Percentiles rank a stretch among this genome's conserved stretches.
phyloP scores from a whole-genome alignment of 805 yeast genomes.

The Kodamaea sagamina region DNA sequence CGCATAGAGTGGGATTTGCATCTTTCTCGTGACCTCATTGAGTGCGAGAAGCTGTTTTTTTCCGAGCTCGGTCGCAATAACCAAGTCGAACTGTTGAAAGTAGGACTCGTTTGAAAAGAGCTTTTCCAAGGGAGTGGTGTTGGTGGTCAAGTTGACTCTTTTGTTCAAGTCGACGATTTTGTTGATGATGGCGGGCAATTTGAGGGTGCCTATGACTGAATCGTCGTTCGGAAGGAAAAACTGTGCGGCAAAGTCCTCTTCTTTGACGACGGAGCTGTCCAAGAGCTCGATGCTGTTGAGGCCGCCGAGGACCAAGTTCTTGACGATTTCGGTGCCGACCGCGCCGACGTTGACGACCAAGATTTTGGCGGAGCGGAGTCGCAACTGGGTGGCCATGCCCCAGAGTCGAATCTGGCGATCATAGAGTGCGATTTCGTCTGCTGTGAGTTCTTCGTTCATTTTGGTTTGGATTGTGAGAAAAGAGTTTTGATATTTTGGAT shows the following conservation, averaged over 20 bases:
- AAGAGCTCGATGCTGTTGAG: slow-evolving; percentile 73
- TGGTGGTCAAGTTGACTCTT: slow-evolving; percentile 61
- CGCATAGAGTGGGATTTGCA: slow-evolving; percentile 65
- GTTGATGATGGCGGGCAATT: slow-evolving; percentile 54
- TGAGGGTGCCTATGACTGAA: slow-evolving; percentile 54
- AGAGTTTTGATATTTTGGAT: slow-evolving; percentile 3
- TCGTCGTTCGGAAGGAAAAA: slow-evolving; percentile 64
- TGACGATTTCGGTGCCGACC: slow-evolving; percentile 77
- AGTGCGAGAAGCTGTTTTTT: slow-evolving; percentile 45
- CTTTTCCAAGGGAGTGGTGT: slow-evolving; percentile 28
- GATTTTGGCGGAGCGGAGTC: slow-evolving; percentile 70
- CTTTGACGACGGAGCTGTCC: slow-evolving; percentile 56
- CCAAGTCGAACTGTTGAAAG: slow-evolving; percentile 60
- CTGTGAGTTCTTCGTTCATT: slow-evolving; percentile 12
- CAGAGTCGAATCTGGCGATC: slow-evolving; percentile 94
- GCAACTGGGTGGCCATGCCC: slow-evolving; percentile 91
- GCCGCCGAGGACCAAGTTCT: slow-evolving; percentile 87
- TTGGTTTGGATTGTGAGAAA: background rate
- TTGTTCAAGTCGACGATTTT: slow-evolving; percentile 76
- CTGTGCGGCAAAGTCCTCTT: slow-evolving; percentile 69
- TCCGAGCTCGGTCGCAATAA: slow-evolving; percentile 71
- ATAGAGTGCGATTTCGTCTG: slow-evolving; percentile 85
- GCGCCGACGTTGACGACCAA: slow-evolving; percentile 74
- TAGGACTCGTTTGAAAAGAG: slow-evolving; percentile 31
- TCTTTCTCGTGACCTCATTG: slow-evolving; percentile 56